Evolutionary conservation across 2,329 filamentous ascomycete species (phyloP).

Genomic region (Tricladium varicosporioides): DNA sequence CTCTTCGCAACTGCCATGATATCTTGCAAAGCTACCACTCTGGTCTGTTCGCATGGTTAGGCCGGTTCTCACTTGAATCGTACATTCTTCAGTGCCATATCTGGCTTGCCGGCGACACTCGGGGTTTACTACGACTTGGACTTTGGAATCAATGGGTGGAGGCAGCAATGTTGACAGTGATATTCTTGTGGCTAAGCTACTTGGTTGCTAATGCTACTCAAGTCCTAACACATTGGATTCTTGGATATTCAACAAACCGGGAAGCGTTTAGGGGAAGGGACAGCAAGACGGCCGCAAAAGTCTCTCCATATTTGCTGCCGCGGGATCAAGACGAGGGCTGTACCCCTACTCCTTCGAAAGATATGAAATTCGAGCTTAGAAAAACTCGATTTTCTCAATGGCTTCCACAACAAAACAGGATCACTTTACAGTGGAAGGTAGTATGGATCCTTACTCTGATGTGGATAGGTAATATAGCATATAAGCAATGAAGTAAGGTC

Average conservation of each 20-base stretch:
- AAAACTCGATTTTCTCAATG: neutral
- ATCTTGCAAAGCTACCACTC: conserved; percentile 44
- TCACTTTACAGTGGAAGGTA: conserved; percentile 16
- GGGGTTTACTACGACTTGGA: conserved; percentile 44
- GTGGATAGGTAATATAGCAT: conserved; percentile 22
- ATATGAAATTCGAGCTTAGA: conserved; percentile 21
- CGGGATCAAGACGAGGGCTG: conserved; percentile 2
- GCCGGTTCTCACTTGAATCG: conserved; percentile 56
- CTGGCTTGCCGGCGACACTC: conserved; percentile 58
- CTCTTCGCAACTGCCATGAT: conserved; percentile 48
- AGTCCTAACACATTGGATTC: conserved; percentile 38
- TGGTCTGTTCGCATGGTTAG: conserved; percentile 50
- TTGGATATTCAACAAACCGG: conserved; percentile 21
- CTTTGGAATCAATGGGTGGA: conserved; percentile 37
- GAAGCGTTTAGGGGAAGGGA: neutral
- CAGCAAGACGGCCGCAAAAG: conserved; percentile 1
- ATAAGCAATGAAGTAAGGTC: conserved; percentile 4
- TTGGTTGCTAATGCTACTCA: conserved; percentile 38
- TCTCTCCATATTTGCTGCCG: conserved; percentile 11
- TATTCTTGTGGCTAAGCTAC: conserved; percentile 44
- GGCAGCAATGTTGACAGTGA: conserved; percentile 37
- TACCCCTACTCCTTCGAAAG: neutral
- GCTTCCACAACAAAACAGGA: neutral
- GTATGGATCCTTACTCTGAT: conserved; percentile 9
- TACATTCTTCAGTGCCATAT: conserved; percentile 61